Evolutionary conservation across 164 flowering plant genomes (phyloP), one percentile per base, ranked within the genome.

Genomic region (Magnolia officinalis): DNA sequence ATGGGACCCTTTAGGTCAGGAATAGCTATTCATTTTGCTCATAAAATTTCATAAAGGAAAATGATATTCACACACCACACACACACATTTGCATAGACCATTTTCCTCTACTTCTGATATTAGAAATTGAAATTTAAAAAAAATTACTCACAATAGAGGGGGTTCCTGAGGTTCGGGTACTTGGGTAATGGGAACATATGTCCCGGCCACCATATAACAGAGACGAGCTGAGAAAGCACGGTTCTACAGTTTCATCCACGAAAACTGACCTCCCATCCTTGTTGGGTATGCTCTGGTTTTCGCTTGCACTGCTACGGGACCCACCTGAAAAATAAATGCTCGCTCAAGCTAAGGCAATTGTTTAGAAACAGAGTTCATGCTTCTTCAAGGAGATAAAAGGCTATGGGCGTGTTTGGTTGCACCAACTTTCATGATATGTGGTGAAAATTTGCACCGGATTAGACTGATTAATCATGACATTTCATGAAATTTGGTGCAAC

Each of bases 131-230:
- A 55, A 55, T 55, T 6, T 51, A 72, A 6, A 55, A 55, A 11
- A 14, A 29, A 72, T 19, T 16, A 87, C 95, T 90, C 82, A 92
- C 95, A 66, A 52, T 66, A 74, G 82, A 82, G 23, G 85, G 75
- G 10, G 90, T 76, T 72, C 80, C 83, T 45, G 87, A 70, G 37
- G 80, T 59, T 10, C 76, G 83, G 55, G 81, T 68, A 45, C 78
- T 81, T 50, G 91, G 72, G 49, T 89, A 76, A 51, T 77, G 78
- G 37, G 89, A 80, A 70, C 87, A 92, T 45, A 85, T 72, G 73
- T 92, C 96, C 79, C 86, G 97, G 16, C 95, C 96, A 77, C 98
- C 98, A 74, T 92, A 94, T 77, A 91, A 90, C 23, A 94, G 79
- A 51, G 98, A 94, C 50, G 95, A 90, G 84, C 92, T 90, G 69